Evolutionary conservation across 371 early-diverging fungal genomes (phyloP).

Genomic region (Chytridium lagenaria): DNA sequence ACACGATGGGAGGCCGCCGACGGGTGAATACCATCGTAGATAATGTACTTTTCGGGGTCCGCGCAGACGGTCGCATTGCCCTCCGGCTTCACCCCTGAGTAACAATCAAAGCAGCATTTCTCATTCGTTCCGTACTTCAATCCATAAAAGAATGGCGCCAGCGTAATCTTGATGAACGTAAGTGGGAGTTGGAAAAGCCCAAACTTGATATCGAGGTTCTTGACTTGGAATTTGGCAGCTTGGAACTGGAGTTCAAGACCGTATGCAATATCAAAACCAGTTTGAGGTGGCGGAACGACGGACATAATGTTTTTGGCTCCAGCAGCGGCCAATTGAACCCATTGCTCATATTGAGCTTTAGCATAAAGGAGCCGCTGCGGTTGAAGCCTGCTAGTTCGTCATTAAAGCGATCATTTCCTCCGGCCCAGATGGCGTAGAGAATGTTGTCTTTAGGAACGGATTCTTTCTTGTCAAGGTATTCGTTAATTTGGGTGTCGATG

Average conservation of each 20-base stretch:
- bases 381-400: neutral
- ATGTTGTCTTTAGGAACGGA: neutral
- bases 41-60: neutral
- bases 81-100: neutral
- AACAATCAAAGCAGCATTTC: neutral
- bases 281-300: neutral
- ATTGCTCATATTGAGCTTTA: slow-evolving; percentile 7
- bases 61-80: slow-evolving; percentile 6
- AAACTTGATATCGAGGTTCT: neutral
- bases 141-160: neutral
- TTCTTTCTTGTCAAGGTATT: neutral
- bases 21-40: slow-evolving; percentile 9
- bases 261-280: neutral
- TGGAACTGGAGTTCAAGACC: slow-evolving; percentile 4
- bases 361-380: neutral
- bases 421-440: slow-evolving; percentile 8
- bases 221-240: neutral
- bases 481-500: slow-evolving; percentile 4
- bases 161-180: neutral
- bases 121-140: neutral
- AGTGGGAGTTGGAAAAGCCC: slow-evolving; percentile 3
- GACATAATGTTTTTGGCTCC: slow-evolving; percentile 14
- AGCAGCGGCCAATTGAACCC: neutral
- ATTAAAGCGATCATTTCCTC: neutral
- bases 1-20: neutral